Percentiles rank a stretch among this genome's conserved stretches.
Evolutionary conservation across 352 stramenopile species (phyloP).

Genomic region (Phytophthora pseudosyringae): DNA sequence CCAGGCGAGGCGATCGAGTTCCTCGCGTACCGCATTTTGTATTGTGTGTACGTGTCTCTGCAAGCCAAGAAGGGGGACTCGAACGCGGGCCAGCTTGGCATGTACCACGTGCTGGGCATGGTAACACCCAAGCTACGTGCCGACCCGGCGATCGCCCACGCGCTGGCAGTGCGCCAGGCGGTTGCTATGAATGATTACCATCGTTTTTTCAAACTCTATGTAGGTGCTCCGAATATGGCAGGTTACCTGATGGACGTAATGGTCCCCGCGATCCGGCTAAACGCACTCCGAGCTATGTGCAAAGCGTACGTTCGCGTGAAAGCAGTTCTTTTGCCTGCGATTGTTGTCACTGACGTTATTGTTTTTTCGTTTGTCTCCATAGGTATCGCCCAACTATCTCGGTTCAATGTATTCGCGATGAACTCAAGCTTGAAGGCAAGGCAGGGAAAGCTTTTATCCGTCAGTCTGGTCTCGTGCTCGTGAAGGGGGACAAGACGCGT

Average conservation of each 20-base stretch:
- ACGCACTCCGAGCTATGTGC: conserved; percentile 85
- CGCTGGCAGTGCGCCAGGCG: conserved; percentile 79
- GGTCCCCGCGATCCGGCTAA: conserved; percentile 81
- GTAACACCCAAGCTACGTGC: conserved; percentile 59
- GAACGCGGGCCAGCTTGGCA: conserved; percentile 85
- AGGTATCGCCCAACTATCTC: conserved; percentile 81
- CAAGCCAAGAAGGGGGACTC: conserved; percentile 88
- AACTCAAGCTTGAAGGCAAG: conserved; percentile 80
- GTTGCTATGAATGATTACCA: conserved; percentile 89
- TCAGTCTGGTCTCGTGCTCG: conserved; percentile 73
- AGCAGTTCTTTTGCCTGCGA: not conserved
- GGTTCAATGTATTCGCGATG: conserved; percentile 72
- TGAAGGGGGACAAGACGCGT: conserved; percentile 64
- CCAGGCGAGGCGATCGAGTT: conserved; percentile 84
- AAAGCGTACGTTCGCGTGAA: conserved; percentile 75
- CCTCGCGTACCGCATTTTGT: conserved; percentile 89
- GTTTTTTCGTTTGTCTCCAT: conserved; percentile 16
- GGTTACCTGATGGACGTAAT: conserved; percentile 91
- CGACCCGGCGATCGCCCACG: conserved; percentile 68
- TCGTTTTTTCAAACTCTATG: conserved; percentile 90
- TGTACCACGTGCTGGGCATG: conserved; percentile 80
- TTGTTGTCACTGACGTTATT: conserved; percentile 23
- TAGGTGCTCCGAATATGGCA: conserved; percentile 89
- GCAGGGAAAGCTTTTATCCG: conserved; percentile 75
- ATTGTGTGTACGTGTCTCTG: conserved; percentile 90